Evolutionary conservation across 805 yeast species (phyloP).

Genomic region (Pichia thaimueangensis): DNA sequence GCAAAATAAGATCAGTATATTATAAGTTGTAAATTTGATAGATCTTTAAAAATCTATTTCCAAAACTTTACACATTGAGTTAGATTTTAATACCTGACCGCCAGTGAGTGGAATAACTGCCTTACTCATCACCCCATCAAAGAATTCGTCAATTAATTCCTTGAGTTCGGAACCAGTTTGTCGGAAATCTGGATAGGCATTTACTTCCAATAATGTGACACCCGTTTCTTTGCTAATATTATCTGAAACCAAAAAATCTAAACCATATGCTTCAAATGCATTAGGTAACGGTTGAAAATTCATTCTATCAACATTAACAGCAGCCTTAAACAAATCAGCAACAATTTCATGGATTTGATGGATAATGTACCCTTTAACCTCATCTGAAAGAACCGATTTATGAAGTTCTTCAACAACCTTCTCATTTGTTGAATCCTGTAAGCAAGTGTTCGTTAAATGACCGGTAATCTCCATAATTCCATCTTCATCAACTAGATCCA

Average conservation of each 20-base stretch:
- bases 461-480: conserved; percentile 47
- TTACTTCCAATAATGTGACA: conserved; percentile 73
- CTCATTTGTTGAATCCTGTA: conserved; percentile 44
- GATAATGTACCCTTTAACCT: conserved; percentile 37
- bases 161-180: conserved; percentile 84
- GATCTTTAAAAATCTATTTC: conserved; percentile 2
- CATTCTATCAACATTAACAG: conserved; percentile 69
- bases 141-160: conserved; percentile 56
- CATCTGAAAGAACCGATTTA: conserved; percentile 35
- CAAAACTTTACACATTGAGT: conserved; percentile 13
- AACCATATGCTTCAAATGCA: conserved; percentile 82
- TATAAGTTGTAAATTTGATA: no score
- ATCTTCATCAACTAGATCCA: conserved; percentile 23
- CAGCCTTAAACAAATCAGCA: conserved; percentile 74
- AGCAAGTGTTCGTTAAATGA: conserved; percentile 91
- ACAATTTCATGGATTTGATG: conserved; percentile 54
- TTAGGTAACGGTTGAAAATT: conserved; percentile 77
- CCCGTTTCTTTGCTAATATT: conserved; percentile 26
- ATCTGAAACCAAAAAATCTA: conserved; percentile 74
- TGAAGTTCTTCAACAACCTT: conserved; percentile 55
- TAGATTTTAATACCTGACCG: background rate
- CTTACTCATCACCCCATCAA: conserved; percentile 46
- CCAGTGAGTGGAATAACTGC: conserved; percentile 14
- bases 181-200: conserved; percentile 93
- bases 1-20: no score